A percentile compares a stretch with the other conserved stretches of the same genome.
Evolutionary conservation across 208 protist species (phyloP).

Genomic region (Leishmania amazonensis): DNA sequence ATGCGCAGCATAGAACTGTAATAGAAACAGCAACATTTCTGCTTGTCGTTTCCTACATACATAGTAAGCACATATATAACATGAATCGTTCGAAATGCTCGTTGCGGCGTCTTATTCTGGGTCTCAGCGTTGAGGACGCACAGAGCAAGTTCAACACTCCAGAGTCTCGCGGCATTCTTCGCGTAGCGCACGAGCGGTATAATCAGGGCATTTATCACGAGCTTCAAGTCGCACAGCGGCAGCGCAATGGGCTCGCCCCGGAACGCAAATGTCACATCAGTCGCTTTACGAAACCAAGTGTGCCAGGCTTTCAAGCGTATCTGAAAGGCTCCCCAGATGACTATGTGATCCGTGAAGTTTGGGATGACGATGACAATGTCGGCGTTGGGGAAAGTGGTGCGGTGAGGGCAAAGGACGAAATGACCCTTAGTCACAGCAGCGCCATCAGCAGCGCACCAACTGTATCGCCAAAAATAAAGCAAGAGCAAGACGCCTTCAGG

Average conservation of each 20-base stretch:
- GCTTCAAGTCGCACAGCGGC: slow-evolving; percentile 72
- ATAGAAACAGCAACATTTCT: background rate
- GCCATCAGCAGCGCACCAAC: background rate
- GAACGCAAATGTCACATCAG: slow-evolving; percentile 78
- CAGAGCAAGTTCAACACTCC: slow-evolving; percentile 85
- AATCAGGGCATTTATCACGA: slow-evolving; percentile 87
- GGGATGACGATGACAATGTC: slow-evolving; percentile 31
- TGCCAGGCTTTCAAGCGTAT: slow-evolving; percentile 84
- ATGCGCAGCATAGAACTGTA: slow-evolving; percentile 25
- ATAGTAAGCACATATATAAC: slow-evolving; percentile 15
- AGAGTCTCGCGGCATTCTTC: slow-evolving; percentile 68
- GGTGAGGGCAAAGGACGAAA: background rate
- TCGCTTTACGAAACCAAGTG: slow-evolving; percentile 78
- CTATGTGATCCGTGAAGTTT: slow-evolving; percentile 81
- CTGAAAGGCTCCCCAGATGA: slow-evolving; percentile 68
- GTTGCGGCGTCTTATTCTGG: slow-evolving; percentile 73
- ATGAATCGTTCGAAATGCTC: slow-evolving; percentile 40
- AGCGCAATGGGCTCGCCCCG: slow-evolving; percentile 61
- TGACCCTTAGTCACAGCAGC: slow-evolving; percentile 11
- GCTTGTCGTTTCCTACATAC: background rate
- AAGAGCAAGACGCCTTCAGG: slow-evolving; percentile 43
- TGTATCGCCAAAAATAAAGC: slow-evolving; percentile 35
- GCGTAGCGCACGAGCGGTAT: slow-evolving; percentile 78
- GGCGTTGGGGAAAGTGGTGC: background rate
- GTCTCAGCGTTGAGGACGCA: slow-evolving; percentile 89